Evolutionary conservation across 2,329 filamentous ascomycete genomes (phyloP).

Genomic region (Thielaviopsis punctulata): DNA sequence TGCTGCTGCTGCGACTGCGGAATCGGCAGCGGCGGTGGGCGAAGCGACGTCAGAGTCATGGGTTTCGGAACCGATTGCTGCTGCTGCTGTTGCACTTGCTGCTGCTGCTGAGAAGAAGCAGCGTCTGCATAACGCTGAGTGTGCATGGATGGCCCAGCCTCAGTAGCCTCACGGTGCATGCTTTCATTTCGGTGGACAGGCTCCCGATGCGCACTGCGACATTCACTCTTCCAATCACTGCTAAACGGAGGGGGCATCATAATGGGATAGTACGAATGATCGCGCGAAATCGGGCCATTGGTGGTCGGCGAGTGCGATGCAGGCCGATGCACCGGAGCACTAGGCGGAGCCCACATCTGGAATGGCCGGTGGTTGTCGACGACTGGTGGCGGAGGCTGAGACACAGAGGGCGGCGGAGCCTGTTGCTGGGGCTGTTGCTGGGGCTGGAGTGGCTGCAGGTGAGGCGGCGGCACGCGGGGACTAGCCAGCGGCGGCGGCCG

Average conservation of each 20-base stretch:
- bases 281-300: neutral
- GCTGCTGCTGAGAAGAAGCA: neutral
- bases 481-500: slow-evolving; percentile 14
- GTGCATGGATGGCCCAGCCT: slow-evolving; percentile 3
- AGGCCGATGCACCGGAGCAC: slow-evolving; percentile 5
- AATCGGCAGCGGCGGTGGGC: slow-evolving; percentile 30
- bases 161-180: slow-evolving; percentile 1
- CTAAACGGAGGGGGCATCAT: slow-evolving; percentile 2
- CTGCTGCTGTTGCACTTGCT: too few species aligned
- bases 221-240: slow-evolving; percentile 7
- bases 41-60: slow-evolving; percentile 24
- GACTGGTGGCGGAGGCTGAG: slow-evolving; percentile 2
- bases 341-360: slow-evolving; percentile 4
- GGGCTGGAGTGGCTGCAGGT: slow-evolving; percentile 13
- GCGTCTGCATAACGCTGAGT: slow-evolving; percentile 5
- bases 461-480: slow-evolving; percentile 4
- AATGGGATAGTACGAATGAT: slow-evolving; percentile 3
- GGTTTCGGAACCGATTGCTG: slow-evolving; percentile 12
- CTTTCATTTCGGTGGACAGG: slow-evolving; percentile 3
- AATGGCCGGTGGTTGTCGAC: neutral
- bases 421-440: slow-evolving; percentile 11
- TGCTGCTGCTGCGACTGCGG: slow-evolving; percentile 26
- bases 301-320: slow-evolving; percentile 3
- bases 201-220: slow-evolving; percentile 5
- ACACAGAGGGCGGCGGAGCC: slow-evolving; percentile 8